These are phyloP conservation scores for Withania somnifera DNA, from an alignment of 305 asterid genomes.

Conservation along the genomic window DNA sequence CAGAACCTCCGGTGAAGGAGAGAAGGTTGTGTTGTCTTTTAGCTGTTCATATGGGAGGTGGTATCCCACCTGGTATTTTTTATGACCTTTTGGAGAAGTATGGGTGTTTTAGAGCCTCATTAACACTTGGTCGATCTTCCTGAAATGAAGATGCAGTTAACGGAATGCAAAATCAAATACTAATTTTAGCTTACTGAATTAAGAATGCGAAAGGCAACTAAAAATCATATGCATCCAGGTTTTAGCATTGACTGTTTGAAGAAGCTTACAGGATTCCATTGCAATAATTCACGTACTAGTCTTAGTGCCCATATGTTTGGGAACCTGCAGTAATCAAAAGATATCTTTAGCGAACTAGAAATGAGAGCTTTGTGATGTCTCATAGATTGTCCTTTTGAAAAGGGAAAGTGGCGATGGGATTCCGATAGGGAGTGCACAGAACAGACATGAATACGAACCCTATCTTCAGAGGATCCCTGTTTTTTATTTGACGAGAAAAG, in stretches of 20 bases:
- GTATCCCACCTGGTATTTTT: not conserved
- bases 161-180: not conserved
- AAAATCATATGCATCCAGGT: not conserved
- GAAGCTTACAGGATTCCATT: conserved; percentile 87
- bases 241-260: not conserved
- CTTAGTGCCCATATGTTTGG: conserved; percentile 77
- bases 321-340: conserved; percentile 37
- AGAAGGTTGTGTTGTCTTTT: not conserved
- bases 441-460: conserved; percentile 47
- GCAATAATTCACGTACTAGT: conserved; percentile 67
- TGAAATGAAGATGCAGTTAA: conserved; percentile 8
- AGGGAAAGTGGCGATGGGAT: not conserved
- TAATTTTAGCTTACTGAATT: not conserved
- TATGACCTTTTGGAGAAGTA: conserved; percentile 34
- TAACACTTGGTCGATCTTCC: conserved; percentile 80
- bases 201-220: not conserved
- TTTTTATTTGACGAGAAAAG: conserved; percentile 60
- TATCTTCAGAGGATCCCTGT: conserved; percentile 86
- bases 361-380: not conserved
- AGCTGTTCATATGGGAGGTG: not conserved
- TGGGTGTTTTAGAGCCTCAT: conserved; percentile 82
- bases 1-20: not conserved
- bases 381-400: not conserved
- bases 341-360: not conserved
- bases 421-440: not conserved